phyloP scores from a whole-genome alignment of 768 basidiomycete species.

The Sporobolomyces roseus region DNA sequence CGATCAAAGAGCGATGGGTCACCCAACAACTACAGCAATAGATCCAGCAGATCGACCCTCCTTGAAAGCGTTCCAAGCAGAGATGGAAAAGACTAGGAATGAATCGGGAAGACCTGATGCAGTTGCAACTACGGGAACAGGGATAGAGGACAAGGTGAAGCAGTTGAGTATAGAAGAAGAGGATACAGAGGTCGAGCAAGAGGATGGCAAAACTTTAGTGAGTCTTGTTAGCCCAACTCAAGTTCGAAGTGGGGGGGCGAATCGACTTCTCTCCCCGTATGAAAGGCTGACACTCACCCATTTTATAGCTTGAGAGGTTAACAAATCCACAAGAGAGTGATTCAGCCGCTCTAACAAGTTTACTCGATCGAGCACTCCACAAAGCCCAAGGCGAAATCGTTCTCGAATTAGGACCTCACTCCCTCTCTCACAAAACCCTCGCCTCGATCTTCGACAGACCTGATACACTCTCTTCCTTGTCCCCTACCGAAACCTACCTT shows the following conservation, averaged over 20 bases:
- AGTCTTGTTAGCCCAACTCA: conserved; percentile 3
- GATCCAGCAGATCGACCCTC: conserved; percentile 27
- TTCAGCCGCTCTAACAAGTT: conserved; percentile 38
- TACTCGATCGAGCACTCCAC: conserved; percentile 33
- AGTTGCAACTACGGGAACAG: conserved; percentile 44
- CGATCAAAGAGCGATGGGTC: conserved; percentile 3
- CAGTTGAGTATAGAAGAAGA: conserved; percentile 20
- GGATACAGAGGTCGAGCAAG: conserved; percentile 18
- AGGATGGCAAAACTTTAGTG: conserved; percentile 36
- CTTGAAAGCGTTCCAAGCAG: conserved; percentile 48
- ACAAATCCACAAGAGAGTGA: conserved; percentile 27
- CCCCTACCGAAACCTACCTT: conserved; percentile 37
- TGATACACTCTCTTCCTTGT: conserved; percentile 4
- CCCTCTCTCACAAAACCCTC: conserved; percentile 32
- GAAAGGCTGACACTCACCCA: background rate
- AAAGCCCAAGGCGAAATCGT: conserved; percentile 48
- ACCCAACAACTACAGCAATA: background rate
- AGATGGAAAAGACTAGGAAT: conserved; percentile 45
- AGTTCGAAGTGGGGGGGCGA: too few relatives aligned
- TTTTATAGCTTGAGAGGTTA: conserved; percentile 26
- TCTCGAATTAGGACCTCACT: conserved; percentile 47
- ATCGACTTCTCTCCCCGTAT: too few relatives aligned
- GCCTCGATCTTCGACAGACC: conserved; percentile 41
- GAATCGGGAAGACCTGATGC: conserved; percentile 31
- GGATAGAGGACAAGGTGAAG: conserved; percentile 46